Conservation (phyloP, 2,329 filamentous ascomycete genomes). For the Huntiella savannae region DNA sequence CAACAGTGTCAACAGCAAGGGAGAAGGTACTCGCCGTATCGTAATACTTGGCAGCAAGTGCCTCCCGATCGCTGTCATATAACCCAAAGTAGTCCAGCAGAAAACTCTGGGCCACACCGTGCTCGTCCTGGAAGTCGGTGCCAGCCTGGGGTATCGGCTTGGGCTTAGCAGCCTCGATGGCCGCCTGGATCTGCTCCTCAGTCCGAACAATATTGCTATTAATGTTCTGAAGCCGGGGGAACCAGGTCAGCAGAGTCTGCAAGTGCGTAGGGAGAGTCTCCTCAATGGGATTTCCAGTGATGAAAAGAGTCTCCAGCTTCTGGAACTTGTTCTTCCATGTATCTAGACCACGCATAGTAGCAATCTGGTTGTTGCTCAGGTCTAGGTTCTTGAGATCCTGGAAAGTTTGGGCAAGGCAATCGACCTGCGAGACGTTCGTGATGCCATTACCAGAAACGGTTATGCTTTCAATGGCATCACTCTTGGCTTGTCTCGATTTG, state of each 20-base stretch:
- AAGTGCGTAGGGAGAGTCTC: constrained; percentile 39
- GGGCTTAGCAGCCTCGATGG: constrained; percentile 29
- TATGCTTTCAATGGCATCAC: constrained; percentile 63
- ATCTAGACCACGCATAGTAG: constrained; percentile 45
- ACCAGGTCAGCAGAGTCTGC: constrained; percentile 59
- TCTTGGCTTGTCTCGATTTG: constrained; percentile 49
- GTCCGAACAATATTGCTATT: constrained; percentile 60
- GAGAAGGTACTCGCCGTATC: constrained; percentile 61
- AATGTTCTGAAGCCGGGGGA: constrained; percentile 58
- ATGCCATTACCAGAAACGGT: constrained; percentile 68
- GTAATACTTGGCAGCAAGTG: constrained; percentile 49
- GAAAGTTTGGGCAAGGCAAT: constrained; percentile 57
- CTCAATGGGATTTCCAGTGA: constrained; percentile 60
- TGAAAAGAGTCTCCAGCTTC: constrained; percentile 60
- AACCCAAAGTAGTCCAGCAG: constrained; percentile 52
- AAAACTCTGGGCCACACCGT: constrained; percentile 56
- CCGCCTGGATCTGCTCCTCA: constrained; percentile 44
- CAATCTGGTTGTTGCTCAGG: constrained; percentile 65
- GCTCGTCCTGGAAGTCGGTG: constrained; percentile 55
- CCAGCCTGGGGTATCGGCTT: constrained; percentile 42
- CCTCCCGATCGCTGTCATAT: constrained; percentile 53
- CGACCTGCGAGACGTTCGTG: constrained; percentile 51
- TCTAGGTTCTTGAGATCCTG: constrained; percentile 79
- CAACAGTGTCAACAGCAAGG: constrained; percentile 46
- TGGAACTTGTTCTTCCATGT: constrained; percentile 66